Evolutionary conservation across 108 stramenopile species (phyloP), one percentile per base, ranked within the genome.

Genomic region (Conticribra weissflogii): DNA sequence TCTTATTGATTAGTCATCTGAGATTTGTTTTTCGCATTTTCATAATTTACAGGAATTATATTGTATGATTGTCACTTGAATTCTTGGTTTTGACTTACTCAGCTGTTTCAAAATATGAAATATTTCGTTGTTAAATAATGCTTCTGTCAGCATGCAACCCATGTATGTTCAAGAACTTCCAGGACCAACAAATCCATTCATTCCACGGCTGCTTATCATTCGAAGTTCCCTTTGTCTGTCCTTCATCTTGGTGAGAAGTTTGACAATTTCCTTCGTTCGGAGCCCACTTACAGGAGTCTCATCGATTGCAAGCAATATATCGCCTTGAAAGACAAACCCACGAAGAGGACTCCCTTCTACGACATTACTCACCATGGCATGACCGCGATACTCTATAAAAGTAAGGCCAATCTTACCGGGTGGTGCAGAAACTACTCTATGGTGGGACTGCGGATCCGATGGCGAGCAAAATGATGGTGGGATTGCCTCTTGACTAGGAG

Each of bases 361-460:
- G 9, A 94, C 86, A 69, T 88, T 85, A 68, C 85, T 87, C 29
- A 94, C 89, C 88, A 91, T 89, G 15, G 90, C 89, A 83, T 94
- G 87, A 0, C 93, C 93, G 21, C 90, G 86, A 53, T 81, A 89
- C 22, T 94, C 85, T 9, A 94, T 86, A 72, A 94, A 92, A 4
- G 89, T 87, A 3, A 92, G 72, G 3, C 93, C 93, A 49, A 94
- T 91, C n/a, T 88, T 85, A 8, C 93, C 93, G 4, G 93, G 87
- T 24, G 93, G 93, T 48, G 87, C 89, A 17, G 88, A 86, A 0
- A 94, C 90, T 4, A 94, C 82, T 2, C 93, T 86, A 74, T 92
- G 90, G 67, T 88, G 88, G 0, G 86, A 87, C 64, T 85, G 78
- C 16, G 78, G 47, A 45, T 82, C 68, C 8, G 81, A 75, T 41